Base-by-base conservation (phyloP, 768 basidiomycete species). In the Rhodotorula taiwanensis region DNA sequence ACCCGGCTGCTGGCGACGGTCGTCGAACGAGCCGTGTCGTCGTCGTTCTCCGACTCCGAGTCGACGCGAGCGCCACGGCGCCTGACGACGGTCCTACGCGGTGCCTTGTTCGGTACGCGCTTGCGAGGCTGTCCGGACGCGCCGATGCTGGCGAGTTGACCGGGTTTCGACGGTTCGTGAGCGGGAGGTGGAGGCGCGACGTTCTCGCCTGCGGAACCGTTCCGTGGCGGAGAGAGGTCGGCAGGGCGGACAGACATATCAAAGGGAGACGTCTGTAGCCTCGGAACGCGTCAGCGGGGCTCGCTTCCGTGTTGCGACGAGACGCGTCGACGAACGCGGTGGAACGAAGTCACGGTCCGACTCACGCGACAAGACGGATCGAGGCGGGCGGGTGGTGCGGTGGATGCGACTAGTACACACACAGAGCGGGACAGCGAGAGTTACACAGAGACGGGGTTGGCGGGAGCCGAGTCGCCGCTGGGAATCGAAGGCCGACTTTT, bases 41-140 rank as follows among this genome's bases (percentile, higher is more conserved):
- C 52, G n/a, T 60, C 58, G 16, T 44, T 44, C 43, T 60, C 64
- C 33, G 16, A 41, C 28, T 60, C 58, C 28, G 21, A 31, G n/a
- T 44, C 42, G 15, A 20, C 39, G 31, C 50, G 58, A 23, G 62
- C 62, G 21, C 62, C 62, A 9, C 62, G n/a, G 14, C 62, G 53
- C 11, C 53, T 9, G 10, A 39, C 36, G 36, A 39, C 36, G 36
- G 36, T 39, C 36, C 36, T 39, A 16, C 36, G 41, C 10, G 58
- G 31, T 5, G 58, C 57, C 36, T 55, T 51, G 36, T 9, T 16
- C 10, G 36, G 10, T 9, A 16, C 16, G 27, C 63, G 57, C 27
- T 43, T 33, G 48, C 61, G 61, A 28, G 2, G 42, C 31, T 41
- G 55, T 27, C 49, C 16, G 15, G 42, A 28, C 11, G 48, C 30